These are phyloP conservation scores for Astrothelium subdiscretum DNA, from an alignment of 495 filamentous ascomycete species.

Conservation along the genomic window DNA sequence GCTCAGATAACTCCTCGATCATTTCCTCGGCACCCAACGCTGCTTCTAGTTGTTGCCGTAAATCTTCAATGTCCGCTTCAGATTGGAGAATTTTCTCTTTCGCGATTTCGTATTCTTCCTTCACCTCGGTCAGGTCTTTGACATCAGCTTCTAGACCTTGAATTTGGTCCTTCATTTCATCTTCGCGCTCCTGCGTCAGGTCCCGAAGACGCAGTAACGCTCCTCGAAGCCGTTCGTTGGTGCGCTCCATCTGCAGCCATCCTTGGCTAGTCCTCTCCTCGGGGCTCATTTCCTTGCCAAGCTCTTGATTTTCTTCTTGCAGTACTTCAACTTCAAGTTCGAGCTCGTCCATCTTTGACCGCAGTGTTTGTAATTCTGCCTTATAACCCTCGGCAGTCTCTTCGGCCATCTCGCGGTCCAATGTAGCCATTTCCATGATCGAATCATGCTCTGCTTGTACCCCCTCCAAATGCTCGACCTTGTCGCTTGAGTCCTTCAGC, in stretches of 20 bases:
- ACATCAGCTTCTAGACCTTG: slow-evolving; percentile 68
- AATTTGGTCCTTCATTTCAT: slow-evolving; percentile 65
- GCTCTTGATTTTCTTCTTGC: slow-evolving; percentile 74
- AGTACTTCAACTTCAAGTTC: slow-evolving; percentile 80
- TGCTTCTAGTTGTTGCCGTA: slow-evolving; percentile 82
- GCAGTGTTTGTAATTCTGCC: slow-evolving; percentile 67
- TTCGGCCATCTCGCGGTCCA: slow-evolving; percentile 95
- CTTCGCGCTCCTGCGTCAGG: slow-evolving; percentile 72
- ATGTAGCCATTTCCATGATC: slow-evolving; percentile 70
- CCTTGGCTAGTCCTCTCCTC: slow-evolving; percentile 79
- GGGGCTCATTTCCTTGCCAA: slow-evolving; percentile 69
- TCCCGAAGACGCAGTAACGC: slow-evolving; percentile 77
- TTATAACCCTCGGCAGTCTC: slow-evolving; percentile 74
- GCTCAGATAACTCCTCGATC: slow-evolving; percentile 82
- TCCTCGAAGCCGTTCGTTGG: slow-evolving; percentile 78
- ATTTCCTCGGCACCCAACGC: slow-evolving; percentile 80
- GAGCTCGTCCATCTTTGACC: slow-evolving; percentile 66
- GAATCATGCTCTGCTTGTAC: slow-evolving; percentile 74
- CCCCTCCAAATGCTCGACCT: slow-evolving; percentile 55
- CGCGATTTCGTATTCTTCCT: slow-evolving; percentile 55
- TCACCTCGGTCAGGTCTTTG: slow-evolving; percentile 56
- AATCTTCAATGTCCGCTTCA: slow-evolving; percentile 71
- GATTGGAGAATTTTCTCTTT: slow-evolving; percentile 60
- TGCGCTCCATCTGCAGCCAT: slow-evolving; percentile 82
- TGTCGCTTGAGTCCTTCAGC: slow-evolving; percentile 61